Percentiles rank a stretch among this genome's conserved stretches.
Conservation (phyloP, 345 rosid species). For the Balakata baccata region DNA sequence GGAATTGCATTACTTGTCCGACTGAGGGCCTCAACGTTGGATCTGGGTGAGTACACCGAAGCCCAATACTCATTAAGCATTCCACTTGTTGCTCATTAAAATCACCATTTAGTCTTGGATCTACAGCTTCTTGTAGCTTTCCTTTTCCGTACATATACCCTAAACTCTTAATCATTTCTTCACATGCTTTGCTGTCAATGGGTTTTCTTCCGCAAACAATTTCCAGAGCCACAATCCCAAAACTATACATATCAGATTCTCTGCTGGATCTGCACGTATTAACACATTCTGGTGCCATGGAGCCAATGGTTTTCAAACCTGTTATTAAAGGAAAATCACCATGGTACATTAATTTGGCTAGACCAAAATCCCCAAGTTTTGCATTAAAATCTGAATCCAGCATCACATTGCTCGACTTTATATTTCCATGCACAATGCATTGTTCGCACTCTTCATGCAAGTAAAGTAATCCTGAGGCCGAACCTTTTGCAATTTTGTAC, state of each 20-base stretch:
- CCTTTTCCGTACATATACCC: constrained; percentile 3
- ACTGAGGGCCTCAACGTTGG: too few relatives aligned
- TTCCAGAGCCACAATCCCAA: constrained; percentile 34
- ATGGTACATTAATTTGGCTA: constrained; percentile 23
- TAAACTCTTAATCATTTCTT: too few relatives aligned
- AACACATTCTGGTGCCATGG: constrained; percentile 30
- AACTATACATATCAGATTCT: constrained; percentile 34
- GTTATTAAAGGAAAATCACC: constrained; percentile 12
- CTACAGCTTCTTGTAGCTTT: not conserved
- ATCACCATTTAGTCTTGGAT: not conserved
- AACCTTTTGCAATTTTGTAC: constrained; percentile 1
- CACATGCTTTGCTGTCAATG: too few relatives aligned
- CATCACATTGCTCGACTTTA: constrained; percentile 12
- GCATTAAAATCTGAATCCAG: constrained; percentile 11
- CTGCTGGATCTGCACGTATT: constrained; percentile 18
- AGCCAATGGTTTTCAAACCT: constrained; percentile 22
- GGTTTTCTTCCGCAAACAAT: constrained; percentile 11
- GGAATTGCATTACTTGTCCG: not conserved
- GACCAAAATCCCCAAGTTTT: constrained; percentile 16
- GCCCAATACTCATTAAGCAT: too few relatives aligned
- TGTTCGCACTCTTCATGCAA: constrained; percentile 9
- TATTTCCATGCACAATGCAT: constrained; percentile 9
- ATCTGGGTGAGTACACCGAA: too few relatives aligned
- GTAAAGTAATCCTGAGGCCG: not conserved
- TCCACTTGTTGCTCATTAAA: too few relatives aligned